Conservation (phyloP, 1,139 yeast genomes). For the Eremothecium coryli region DNA sequence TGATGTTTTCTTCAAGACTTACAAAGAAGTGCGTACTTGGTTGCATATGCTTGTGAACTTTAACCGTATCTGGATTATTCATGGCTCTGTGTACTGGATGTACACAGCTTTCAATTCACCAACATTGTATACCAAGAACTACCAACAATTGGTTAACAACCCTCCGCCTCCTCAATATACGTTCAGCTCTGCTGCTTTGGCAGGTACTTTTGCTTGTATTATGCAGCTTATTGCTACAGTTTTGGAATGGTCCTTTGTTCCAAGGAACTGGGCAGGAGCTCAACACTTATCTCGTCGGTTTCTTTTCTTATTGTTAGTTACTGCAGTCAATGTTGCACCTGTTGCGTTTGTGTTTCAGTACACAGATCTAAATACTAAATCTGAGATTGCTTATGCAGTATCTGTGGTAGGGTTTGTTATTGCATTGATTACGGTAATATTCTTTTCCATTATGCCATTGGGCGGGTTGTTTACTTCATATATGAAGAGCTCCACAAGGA, state of each 20-base stretch:
- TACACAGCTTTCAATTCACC: constrained; percentile 91
- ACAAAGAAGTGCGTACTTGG: constrained; percentile 96
- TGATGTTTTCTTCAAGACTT: constrained; percentile 90
- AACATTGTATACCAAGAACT: constrained; percentile 76
- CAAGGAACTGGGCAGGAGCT: constrained; percentile 99
- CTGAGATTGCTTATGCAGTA: constrained; percentile 71
- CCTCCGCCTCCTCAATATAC: constrained; percentile 78
- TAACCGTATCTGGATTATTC: constrained; percentile 97
- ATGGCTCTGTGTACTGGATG: constrained; percentile 86
- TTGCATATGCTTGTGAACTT: constrained; percentile 90
- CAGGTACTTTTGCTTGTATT: constrained; percentile 76
- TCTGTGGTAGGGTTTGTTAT: constrained; percentile 85
- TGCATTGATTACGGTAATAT: constrained; percentile 72
- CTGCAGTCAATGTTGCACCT: constrained; percentile 72
- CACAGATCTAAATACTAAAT: constrained; percentile 50
- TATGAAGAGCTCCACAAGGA: constrained; percentile 80
- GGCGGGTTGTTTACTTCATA: constrained; percentile 95
- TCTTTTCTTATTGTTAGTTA: constrained; percentile 57
- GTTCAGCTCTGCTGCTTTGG: constrained; percentile 91
- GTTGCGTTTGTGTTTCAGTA: constrained; percentile 78
- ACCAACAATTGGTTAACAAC: constrained; percentile 72
- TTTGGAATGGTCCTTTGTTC: constrained; percentile 93
- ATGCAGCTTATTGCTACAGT: constrained; percentile 83
- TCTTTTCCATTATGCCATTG: constrained; percentile 90
- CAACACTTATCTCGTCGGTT: constrained; percentile 89